phyloP scores from a whole-genome alignment of 768 basidiomycete species.

The Phylloporus sp. region DNA sequence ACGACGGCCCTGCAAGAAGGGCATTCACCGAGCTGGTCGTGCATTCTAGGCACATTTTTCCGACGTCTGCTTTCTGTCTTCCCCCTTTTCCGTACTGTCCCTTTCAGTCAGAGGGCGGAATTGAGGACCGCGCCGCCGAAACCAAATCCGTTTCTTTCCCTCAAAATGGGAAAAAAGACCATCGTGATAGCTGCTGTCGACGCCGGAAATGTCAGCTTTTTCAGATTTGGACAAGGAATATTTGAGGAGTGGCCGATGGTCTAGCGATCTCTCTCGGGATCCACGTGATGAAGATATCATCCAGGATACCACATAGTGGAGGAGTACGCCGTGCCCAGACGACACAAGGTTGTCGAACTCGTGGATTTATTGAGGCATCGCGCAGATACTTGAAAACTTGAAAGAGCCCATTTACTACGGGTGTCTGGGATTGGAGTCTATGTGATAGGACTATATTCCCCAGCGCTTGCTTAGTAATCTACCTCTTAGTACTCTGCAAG shows the following conservation, averaged over 20 bases:
- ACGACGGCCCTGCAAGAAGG: constrained; percentile 3
- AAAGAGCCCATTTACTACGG: too few species aligned
- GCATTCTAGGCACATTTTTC: background rate
- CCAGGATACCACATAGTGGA: background rate
- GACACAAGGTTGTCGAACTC: too few species aligned
- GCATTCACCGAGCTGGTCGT: background rate
- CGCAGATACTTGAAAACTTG: too few species aligned
- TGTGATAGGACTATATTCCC: too few species aligned
- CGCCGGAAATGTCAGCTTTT: constrained; percentile 81
- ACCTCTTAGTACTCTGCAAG: too few species aligned
- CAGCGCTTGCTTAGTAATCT: constrained; percentile 18
- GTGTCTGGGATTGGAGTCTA: too few species aligned
- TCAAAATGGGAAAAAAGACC: constrained; percentile 81
- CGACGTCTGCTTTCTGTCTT: constrained; percentile 6
- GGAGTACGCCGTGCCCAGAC: background rate
- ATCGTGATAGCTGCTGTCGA: constrained; percentile 87
- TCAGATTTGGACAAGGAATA: constrained; percentile 77
- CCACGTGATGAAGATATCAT: background rate
- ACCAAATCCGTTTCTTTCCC: constrained; percentile 69
- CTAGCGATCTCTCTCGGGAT: constrained; percentile 2
- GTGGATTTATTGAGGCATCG: too few species aligned
- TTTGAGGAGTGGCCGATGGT: constrained; percentile 83
- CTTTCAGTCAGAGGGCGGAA: constrained; percentile 23
- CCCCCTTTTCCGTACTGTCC: background rate
- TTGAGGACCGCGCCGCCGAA: constrained; percentile 30